These are phyloP conservation scores for Penicillium verrucosum DNA, from an alignment of 2,329 filamentous ascomycete species.

Conservation along the genomic window DNA sequence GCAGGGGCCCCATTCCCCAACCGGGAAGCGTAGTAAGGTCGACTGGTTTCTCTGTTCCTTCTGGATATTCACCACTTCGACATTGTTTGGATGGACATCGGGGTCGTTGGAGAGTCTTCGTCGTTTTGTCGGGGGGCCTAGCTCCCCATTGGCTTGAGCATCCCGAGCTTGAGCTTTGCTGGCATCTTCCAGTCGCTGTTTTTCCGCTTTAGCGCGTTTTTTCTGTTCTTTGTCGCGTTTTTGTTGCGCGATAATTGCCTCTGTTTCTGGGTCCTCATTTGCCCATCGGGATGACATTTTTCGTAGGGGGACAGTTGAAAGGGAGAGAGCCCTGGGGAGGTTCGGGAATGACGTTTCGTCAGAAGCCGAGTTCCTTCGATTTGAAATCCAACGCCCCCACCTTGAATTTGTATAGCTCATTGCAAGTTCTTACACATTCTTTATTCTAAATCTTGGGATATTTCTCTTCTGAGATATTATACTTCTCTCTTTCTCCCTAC, in stretches of 20 bases:
- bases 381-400: slow-evolving; percentile 32
- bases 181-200: slow-evolving; percentile 63
- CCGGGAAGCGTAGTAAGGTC: slow-evolving; percentile 69
- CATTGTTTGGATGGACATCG: slow-evolving; percentile 22
- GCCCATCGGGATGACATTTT: slow-evolving; percentile 81
- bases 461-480: background rate
- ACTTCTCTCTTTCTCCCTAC: background rate
- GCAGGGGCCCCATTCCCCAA: slow-evolving; percentile 65
- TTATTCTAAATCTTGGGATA: background rate
- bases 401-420: slow-evolving; percentile 1
- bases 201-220: slow-evolving; percentile 77
- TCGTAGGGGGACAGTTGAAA: background rate
- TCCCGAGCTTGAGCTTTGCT: slow-evolving; percentile 37
- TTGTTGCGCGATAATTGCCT: slow-evolving; percentile 62
- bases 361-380: slow-evolving; percentile 30
- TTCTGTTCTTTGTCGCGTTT: slow-evolving; percentile 87
- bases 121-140: slow-evolving; percentile 54
- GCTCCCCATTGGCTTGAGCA: slow-evolving; percentile 28
- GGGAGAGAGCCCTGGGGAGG: background rate
- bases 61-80: slow-evolving; percentile 18
- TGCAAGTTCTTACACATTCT: background rate
- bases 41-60: slow-evolving; percentile 40
- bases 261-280: slow-evolving; percentile 75
- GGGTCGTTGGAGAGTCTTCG: slow-evolving; percentile 58
- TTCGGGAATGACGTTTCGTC: slow-evolving; percentile 24